Conservation (phyloP, 2,329 filamentous ascomycete genomes). For the Penicillium sp. region DNA sequence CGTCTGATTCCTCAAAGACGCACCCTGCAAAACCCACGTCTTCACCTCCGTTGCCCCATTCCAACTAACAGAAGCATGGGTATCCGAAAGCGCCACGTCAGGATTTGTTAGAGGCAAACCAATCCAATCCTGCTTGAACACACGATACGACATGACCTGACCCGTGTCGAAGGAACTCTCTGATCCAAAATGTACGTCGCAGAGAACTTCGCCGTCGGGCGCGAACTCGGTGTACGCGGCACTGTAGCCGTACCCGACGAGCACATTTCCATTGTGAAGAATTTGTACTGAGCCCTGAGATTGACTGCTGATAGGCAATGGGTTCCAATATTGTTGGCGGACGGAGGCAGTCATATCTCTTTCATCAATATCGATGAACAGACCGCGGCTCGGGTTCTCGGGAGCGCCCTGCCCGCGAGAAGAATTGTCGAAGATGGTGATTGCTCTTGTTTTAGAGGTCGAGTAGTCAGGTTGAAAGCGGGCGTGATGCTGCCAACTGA, state of each 20-base stretch:
- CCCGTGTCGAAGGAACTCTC: constrained; percentile 29
- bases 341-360: constrained; percentile 45
- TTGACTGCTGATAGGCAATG: constrained; percentile 37
- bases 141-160: constrained; percentile 51
- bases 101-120: constrained; percentile 46
- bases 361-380: constrained; percentile 44
- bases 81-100: constrained; percentile 19
- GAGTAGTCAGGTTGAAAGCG: constrained; percentile 37
- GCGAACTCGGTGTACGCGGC: constrained; percentile 55
- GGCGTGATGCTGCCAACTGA: constrained; percentile 55
- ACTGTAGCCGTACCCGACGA: constrained; percentile 52
- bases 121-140: constrained; percentile 54
- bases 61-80: constrained; percentile 31
- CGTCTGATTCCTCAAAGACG: not conserved
- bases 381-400: constrained; percentile 41
- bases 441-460: constrained; percentile 11
- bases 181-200: constrained; percentile 52
- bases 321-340: constrained; percentile 40
- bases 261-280: constrained; percentile 44
- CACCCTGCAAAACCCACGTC: constrained; percentile 29
- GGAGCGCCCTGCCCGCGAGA: constrained; percentile 22
- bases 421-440: constrained; percentile 46
- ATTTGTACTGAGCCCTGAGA: constrained; percentile 47
- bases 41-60: constrained; percentile 38
- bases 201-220: constrained; percentile 44